These are phyloP conservation scores for Gloeophyllum trabeum DNA, from an alignment of 768 basidiomycete genomes.

Conservation along the genomic window DNA sequence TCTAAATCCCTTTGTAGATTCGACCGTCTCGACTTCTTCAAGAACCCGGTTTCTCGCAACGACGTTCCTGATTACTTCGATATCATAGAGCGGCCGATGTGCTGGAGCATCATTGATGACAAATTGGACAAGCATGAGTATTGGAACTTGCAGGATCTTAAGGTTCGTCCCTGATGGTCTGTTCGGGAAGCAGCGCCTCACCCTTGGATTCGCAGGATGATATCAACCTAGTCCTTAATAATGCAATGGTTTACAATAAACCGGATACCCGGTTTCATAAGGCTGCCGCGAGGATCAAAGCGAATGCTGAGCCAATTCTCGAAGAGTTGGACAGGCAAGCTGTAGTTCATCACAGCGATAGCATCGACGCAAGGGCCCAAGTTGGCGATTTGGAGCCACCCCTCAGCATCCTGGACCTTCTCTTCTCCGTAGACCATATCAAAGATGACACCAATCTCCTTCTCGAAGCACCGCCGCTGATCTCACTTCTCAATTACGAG, in stretches of 20 bases:
- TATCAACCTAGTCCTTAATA: constrained; percentile 71
- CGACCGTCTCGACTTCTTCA: constrained; percentile 70
- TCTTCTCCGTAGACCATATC: constrained; percentile 40
- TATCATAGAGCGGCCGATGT: constrained; percentile 80
- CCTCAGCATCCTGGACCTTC: constrained; percentile 40
- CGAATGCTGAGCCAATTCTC: constrained; percentile 27
- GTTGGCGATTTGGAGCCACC: constrained; percentile 74
- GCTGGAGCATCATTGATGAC: constrained; percentile 69
- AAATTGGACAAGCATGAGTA: constrained; percentile 82
- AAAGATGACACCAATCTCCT: constrained; percentile 42
- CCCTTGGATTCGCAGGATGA: constrained; percentile 44
- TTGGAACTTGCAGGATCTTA: constrained; percentile 64
- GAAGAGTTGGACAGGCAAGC: constrained; percentile 22
- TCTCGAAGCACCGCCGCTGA: constrained; percentile 45
- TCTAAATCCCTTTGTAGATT: constrained; percentile 28
- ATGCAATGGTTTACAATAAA: constrained; percentile 83
- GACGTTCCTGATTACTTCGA: constrained; percentile 90
- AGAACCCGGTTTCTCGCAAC: constrained; percentile 65
- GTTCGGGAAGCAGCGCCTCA: not conserved
- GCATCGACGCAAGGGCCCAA: not conserved
- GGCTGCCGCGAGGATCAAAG: constrained; percentile 53
- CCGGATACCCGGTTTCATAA: constrained; percentile 61
- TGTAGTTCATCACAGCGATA: not conserved
- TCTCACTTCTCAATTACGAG: constrained; percentile 60
- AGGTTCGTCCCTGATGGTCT: constrained; percentile 26